Conservation (phyloP, 2,329 filamentous ascomycete genomes). For the Venturia nashicola region DNA sequence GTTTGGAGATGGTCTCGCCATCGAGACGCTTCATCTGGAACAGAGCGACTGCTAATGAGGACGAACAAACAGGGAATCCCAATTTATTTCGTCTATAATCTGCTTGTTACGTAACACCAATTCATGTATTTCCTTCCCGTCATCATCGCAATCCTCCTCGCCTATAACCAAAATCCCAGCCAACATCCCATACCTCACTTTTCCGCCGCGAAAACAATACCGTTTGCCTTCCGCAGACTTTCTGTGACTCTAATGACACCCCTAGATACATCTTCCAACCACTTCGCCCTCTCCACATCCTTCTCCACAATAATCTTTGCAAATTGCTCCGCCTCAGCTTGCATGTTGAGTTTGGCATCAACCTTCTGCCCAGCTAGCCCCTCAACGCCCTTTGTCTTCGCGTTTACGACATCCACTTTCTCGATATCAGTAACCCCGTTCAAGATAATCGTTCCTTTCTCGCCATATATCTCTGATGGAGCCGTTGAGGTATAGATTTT, state of each 20-base stretch:
- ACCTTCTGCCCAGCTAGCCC: constrained; percentile 28
- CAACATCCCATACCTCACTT: constrained; percentile 9
- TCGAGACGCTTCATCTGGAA: no score
- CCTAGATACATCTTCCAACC: constrained; percentile 29
- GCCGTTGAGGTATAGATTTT: constrained; percentile 34
- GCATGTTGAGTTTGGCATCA: constrained; percentile 29
- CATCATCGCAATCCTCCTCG: not conserved
- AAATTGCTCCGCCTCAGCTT: constrained; percentile 35
- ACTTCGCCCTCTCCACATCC: constrained; percentile 25
- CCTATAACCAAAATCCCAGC: not conserved
- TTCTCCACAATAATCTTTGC: constrained; percentile 29
- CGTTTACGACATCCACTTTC: constrained; percentile 27
- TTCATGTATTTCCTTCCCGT: not conserved
- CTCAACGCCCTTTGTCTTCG: constrained; percentile 29
- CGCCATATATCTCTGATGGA: constrained; percentile 33
- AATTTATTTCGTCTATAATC: not conserved
- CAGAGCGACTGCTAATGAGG: no score
- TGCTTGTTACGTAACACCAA: not conserved
- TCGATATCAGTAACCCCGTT: constrained; percentile 34
- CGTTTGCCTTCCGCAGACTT: constrained; percentile 31
- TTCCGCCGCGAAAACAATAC: constrained; percentile 29
- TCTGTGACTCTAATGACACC: constrained; percentile 30
- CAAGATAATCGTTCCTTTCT: constrained; percentile 32
- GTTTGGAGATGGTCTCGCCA: no score
- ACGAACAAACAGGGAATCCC: no score